These are phyloP conservation scores for Leucosporidium creatinivorum DNA, from an alignment of 768 basidiomycete genomes.

Conservation along the genomic window DNA sequence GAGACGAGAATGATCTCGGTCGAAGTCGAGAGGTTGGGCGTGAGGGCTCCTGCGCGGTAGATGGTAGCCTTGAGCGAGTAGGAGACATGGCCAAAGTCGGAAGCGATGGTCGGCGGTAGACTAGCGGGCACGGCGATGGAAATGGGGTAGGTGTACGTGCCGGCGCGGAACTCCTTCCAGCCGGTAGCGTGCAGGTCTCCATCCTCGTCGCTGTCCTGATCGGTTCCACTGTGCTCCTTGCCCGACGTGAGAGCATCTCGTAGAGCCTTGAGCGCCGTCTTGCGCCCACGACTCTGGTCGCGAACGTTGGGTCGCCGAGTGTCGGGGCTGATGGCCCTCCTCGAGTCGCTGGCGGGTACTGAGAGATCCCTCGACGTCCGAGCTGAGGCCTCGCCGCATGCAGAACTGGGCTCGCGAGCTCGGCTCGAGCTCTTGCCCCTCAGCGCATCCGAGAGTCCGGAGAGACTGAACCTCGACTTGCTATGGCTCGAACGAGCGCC, in stretches of 20 bases:
- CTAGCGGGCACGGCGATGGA: conserved; percentile 75
- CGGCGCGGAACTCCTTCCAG: conserved; percentile 71
- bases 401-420: neutral
- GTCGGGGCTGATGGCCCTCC: conserved; percentile 16
- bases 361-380: too few species aligned
- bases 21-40: conserved; percentile 57
- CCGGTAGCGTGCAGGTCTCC: conserved; percentile 40
- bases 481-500: conserved; percentile 8
- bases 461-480: conserved; percentile 14
- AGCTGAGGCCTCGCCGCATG: too few species aligned
- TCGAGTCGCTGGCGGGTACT: neutral
- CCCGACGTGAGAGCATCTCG: conserved; percentile 26
- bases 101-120: conserved; percentile 67
- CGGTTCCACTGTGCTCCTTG: conserved; percentile 4
- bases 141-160: conserved; percentile 89
- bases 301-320: neutral
- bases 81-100: conserved; percentile 64
- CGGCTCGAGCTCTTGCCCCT: conserved; percentile 27
- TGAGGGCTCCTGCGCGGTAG: conserved; percentile 75
- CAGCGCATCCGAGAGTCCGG: conserved; percentile 18
- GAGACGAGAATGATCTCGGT: conserved; percentile 70
- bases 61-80: conserved; percentile 78
- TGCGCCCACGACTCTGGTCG: conserved; percentile 28
- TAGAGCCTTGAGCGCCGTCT: conserved; percentile 27
- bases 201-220: conserved; percentile 36